Conservation (phyloP, 176 grass and related monocot genomes). For the Urochloa ruziziensis region DNA sequence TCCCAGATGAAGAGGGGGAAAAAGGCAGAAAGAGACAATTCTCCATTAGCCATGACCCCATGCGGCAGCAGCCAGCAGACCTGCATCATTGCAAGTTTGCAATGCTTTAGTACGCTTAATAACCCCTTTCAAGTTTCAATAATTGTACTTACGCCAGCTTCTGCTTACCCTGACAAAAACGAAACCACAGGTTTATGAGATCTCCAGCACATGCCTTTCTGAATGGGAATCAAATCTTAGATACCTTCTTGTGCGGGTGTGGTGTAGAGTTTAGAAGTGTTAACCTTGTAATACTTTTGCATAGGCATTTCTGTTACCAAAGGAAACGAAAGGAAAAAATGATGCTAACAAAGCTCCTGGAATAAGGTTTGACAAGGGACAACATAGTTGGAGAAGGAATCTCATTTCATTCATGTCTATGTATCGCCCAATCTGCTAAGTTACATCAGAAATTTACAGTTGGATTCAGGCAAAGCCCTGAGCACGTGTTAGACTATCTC, state of each 20-base stretch:
- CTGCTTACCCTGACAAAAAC: not conserved
- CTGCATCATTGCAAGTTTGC: conserved; percentile 40
- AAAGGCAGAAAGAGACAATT: not conserved
- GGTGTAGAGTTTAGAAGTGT: not conserved
- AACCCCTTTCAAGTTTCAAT: conserved; percentile 24
- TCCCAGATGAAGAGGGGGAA: not conserved
- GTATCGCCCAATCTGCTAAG: not conserved
- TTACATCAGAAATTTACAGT: conserved; percentile 47
- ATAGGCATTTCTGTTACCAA: not conserved
- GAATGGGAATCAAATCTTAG: not conserved
- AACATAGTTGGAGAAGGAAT: not conserved
- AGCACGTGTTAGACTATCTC: too few relatives aligned
- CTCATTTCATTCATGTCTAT: conserved; percentile 3
- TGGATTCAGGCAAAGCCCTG: conserved; percentile 22
- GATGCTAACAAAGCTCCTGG: not conserved
- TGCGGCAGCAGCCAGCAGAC: not conserved
- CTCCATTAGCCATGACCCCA: not conserved
- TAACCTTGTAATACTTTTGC: not conserved
- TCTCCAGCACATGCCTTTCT: not conserved
- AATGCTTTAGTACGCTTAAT: conserved; percentile 3
- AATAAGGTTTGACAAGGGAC: not conserved
- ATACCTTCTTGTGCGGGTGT: not conserved
- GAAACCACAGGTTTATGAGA: not conserved
- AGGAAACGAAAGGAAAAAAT: not conserved
- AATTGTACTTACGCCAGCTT: not conserved